A percentile compares a stretch with the other conserved stretches of the same genome.
phyloP scores from a whole-genome alignment of 179 eudicot genomes.

The Dionaea muscipula region DNA sequence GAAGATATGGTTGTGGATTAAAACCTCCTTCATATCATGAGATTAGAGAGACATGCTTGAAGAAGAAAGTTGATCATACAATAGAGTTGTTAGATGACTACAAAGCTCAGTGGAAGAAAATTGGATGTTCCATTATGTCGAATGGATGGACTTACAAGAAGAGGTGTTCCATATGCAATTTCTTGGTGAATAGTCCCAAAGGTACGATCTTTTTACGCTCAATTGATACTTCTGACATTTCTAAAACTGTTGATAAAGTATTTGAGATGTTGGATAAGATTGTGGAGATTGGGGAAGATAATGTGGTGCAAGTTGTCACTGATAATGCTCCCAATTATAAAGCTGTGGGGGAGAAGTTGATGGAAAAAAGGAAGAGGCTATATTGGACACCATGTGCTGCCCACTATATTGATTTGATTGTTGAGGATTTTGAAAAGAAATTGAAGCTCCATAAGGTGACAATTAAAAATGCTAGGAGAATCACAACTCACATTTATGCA shows the following conservation, averaged over 20 bases:
- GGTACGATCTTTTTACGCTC: background rate
- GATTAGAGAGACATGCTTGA: background rate
- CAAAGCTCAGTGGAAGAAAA: background rate
- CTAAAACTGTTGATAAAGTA: background rate
- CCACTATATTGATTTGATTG: slow-evolving; percentile 10
- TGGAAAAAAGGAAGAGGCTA: background rate
- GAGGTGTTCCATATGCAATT: background rate
- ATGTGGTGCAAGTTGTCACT: slow-evolving; percentile 5
- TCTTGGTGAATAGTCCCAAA: slow-evolving; percentile 6
- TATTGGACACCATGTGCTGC: slow-evolving; percentile 13
- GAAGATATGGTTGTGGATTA: too few species aligned
- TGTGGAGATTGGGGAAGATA: background rate
- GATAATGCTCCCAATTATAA: slow-evolving; percentile 2
- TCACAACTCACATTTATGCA: too few species aligned
- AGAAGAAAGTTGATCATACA: background rate
- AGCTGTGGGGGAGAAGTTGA: background rate
- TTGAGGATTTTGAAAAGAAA: slow-evolving; percentile 9
- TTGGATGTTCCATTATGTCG: slow-evolving; percentile 4
- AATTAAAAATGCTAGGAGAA: too few species aligned
- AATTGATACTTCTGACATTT: slow-evolving; percentile 3
- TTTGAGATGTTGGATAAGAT: slow-evolving; percentile 1
- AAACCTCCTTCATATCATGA: background rate
- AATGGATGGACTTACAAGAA: slow-evolving; percentile 5
- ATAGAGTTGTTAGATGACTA: background rate
- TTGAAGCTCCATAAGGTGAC: too few species aligned